Evolutionary conservation across 768 basidiomycete genomes (phyloP).

Genomic region (Phallus indusiatus): DNA sequence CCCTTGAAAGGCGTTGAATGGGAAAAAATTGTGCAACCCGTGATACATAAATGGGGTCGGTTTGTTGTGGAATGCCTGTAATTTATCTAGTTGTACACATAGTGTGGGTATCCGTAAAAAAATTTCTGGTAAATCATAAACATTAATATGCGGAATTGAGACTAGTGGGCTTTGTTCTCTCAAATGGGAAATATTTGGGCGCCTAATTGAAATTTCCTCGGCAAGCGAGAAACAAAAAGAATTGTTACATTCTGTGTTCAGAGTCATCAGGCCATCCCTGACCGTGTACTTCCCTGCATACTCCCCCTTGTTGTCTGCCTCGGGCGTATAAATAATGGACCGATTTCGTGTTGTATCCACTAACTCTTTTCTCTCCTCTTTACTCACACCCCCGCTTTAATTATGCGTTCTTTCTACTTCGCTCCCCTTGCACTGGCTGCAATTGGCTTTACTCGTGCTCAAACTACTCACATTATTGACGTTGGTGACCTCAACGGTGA

Average conservation of each 20-base stretch:
- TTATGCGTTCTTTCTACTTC: constrained; percentile 30
- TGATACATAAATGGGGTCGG: constrained; percentile 68
- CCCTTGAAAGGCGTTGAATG: constrained; percentile 57
- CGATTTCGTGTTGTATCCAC: neutral
- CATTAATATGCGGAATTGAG: neutral
- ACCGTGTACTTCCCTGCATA: too few relatives aligned
- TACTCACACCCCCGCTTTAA: neutral
- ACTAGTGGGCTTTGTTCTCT: too few relatives aligned
- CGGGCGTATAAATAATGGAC: constrained; percentile 1
- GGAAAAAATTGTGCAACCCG: constrained; percentile 63
- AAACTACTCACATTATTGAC: constrained; percentile 29
- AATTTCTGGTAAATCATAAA: neutral
- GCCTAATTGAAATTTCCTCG: too few relatives aligned
- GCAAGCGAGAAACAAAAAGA: too few relatives aligned
- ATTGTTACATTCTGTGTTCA: too few relatives aligned
- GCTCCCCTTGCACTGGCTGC: constrained; percentile 40
- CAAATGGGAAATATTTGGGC: too few relatives aligned
- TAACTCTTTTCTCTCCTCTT: neutral
- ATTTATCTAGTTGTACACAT: neutral
- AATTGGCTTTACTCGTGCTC: constrained; percentile 29
- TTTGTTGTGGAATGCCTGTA: constrained; percentile 37
- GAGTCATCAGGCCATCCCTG: too few relatives aligned
- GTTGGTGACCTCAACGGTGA: constrained; percentile 41
- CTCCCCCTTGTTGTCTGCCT: neutral
- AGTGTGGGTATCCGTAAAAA: too few relatives aligned